Evolutionary conservation across 2,329 filamentous ascomycete species (phyloP).

Genomic region (Tothia fuscella): DNA sequence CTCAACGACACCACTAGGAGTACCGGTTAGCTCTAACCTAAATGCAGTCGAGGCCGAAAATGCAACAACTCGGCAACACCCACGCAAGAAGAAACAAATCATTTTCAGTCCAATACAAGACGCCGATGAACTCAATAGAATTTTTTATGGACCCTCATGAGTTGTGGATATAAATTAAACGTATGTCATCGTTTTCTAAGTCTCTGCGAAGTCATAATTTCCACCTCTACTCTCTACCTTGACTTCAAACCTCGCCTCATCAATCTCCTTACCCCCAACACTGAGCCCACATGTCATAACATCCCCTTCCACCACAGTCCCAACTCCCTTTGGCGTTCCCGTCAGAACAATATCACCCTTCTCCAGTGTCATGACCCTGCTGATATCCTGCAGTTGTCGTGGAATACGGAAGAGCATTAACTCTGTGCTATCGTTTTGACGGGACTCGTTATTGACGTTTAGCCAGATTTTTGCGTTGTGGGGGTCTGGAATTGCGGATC

Average conservation of each 20-base stretch:
- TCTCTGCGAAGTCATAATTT: conserved; percentile 57
- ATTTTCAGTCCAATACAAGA: no score
- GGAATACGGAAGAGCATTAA: conserved; percentile 92
- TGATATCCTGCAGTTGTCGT: conserved; percentile 78
- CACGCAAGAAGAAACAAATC: no score
- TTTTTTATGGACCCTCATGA: no score
- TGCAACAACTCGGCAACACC: no score
- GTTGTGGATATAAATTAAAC: no score
- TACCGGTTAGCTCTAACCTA: no score
- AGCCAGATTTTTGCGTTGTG: conserved; percentile 82
- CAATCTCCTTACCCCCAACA: conserved; percentile 68
- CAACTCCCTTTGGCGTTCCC: conserved; percentile 95
- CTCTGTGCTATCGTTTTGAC: conserved; percentile 79
- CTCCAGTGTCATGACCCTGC: conserved; percentile 86
- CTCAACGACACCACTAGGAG: no score
- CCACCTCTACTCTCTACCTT: conserved; percentile 67
- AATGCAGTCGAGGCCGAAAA: no score
- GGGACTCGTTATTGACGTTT: conserved; percentile 64
- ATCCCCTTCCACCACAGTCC: conserved; percentile 73
- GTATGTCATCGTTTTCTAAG: no score
- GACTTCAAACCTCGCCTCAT: conserved; percentile 77
- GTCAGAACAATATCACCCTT: conserved; percentile 88
- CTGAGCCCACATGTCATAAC: conserved; percentile 74
- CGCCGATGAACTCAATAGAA: no score
- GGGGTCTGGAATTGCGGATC: conserved; percentile 69